phyloP scores from a whole-genome alignment of 2,329 filamentous ascomycete species.

The Fusarium sp. region DNA sequence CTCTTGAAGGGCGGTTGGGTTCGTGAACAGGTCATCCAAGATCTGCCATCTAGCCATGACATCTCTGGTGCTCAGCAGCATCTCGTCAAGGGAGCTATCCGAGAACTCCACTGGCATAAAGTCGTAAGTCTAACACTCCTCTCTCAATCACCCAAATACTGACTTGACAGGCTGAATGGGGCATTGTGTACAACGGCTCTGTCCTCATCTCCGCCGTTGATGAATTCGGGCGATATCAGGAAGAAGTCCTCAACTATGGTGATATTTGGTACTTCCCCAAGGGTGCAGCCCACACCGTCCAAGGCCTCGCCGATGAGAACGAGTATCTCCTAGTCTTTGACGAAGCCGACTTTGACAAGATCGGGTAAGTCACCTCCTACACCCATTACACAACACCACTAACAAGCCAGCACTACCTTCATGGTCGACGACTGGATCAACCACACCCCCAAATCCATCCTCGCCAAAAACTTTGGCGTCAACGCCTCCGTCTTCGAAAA shows the following conservation, averaged over 20 bases:
- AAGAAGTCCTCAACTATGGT: constrained; percentile 64
- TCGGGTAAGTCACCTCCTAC: constrained; percentile 53
- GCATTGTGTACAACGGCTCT: constrained; percentile 65
- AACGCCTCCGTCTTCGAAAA: constrained; percentile 65
- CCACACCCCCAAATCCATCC: constrained; percentile 68
- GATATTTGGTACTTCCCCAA: constrained; percentile 77
- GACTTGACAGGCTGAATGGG: constrained; percentile 67
- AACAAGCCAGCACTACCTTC: constrained; percentile 67
- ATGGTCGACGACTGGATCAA: constrained; percentile 75
- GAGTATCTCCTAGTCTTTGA: constrained; percentile 74
- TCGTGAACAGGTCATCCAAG: constrained; percentile 71
- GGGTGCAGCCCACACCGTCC: constrained; percentile 68
- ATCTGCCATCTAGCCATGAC: constrained; percentile 70
- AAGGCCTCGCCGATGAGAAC: constrained; percentile 71
- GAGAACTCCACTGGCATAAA: constrained; percentile 73
- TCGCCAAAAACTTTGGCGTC: constrained; percentile 75
- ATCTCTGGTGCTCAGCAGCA: constrained; percentile 75
- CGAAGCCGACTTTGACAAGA: constrained; percentile 70
- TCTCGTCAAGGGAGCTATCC: constrained; percentile 69
- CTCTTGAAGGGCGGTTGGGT: constrained; percentile 72
- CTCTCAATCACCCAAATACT: rapidly evolving
- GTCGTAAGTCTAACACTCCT: constrained; percentile 56
- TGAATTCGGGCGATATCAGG: constrained; percentile 64
- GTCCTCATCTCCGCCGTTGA: constrained; percentile 69
- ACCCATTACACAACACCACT: neutral